phyloP scores from a whole-genome alignment of 345 rosid species.

The Barbarea vulgaris region DNA sequence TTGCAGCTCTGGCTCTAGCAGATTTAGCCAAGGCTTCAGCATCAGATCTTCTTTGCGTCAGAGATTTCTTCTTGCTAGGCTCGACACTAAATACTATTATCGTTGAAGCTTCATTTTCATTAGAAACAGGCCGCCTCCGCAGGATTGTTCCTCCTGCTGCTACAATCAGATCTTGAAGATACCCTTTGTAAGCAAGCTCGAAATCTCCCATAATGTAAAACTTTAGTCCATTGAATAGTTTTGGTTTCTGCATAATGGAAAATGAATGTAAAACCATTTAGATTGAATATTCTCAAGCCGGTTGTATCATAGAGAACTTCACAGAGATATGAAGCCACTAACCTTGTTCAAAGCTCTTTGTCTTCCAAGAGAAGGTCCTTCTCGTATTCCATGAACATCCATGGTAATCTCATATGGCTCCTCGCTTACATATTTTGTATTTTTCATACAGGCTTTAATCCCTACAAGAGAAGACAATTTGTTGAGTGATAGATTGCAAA shows the following conservation, averaged over 20 bases:
- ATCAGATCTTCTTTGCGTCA: constrained; percentile 51
- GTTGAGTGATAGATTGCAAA: neutral
- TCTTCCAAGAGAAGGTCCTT: constrained; percentile 82
- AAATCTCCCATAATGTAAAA: constrained; percentile 80
- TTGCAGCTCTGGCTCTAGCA: constrained; percentile 64
- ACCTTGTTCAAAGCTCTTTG: constrained; percentile 70
- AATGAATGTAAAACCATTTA: constrained; percentile 21
- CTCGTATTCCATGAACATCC: constrained; percentile 74
- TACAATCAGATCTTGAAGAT: constrained; percentile 71
- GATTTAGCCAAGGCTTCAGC: constrained; percentile 71
- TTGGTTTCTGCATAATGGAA: constrained; percentile 60
- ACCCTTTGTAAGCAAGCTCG: constrained; percentile 66
- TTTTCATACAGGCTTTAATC: constrained; percentile 68
- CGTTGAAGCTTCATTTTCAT: constrained; percentile 37
- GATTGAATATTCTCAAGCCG: neutral
- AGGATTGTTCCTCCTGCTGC: constrained; percentile 78
- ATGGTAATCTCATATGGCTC: constrained; percentile 63
- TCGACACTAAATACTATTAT: constrained; percentile 74
- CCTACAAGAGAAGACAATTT: constrained; percentile 45
- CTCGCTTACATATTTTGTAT: constrained; percentile 57
- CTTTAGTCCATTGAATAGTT: constrained; percentile 48
- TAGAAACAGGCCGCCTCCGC: constrained; percentile 65
- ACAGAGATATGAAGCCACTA: constrained; percentile 17
- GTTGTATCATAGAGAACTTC: neutral
- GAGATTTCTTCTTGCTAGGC: constrained; percentile 48